These are phyloP conservation scores for Hypoxylon fuscum DNA, from an alignment of 495 filamentous ascomycete species.

Conservation along the genomic window DNA sequence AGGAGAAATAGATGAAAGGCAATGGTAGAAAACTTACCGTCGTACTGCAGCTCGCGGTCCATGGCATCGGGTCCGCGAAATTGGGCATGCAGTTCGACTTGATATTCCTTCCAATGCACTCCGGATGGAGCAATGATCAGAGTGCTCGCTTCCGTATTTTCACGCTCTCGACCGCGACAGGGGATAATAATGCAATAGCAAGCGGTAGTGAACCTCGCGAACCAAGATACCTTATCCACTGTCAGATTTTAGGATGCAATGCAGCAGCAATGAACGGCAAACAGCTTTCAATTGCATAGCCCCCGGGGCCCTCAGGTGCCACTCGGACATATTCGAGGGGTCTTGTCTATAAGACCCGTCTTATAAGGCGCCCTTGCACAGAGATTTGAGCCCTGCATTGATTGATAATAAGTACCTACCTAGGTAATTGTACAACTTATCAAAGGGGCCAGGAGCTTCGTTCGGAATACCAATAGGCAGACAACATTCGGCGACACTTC, in stretches of 20 bases:
- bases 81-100: neutral
- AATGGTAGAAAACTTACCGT: slow-evolving; percentile 21
- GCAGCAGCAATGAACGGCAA: too few relatives aligned
- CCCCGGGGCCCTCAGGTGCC: too few relatives aligned
- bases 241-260: too few relatives aligned
- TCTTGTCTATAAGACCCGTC: slow-evolving; percentile 5
- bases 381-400: slow-evolving; percentile 8
- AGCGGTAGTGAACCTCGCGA: too few relatives aligned
- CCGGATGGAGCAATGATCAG: slow-evolving; percentile 23
- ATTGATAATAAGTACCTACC: neutral
- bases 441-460: too few relatives aligned
- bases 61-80: slow-evolving; percentile 27
- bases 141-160: slow-evolving; percentile 21
- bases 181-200: too few relatives aligned
- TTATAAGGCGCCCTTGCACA: neutral
- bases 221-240: too few relatives aligned
- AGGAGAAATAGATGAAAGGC: slow-evolving; percentile 3
- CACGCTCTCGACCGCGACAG: neutral
- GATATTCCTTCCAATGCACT: neutral
- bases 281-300: too few relatives aligned
- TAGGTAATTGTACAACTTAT: too few relatives aligned
- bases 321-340: too few relatives aligned
- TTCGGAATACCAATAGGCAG: too few relatives aligned
- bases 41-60: slow-evolving; percentile 16
- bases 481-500: too few relatives aligned